Percentiles rank a stretch among this genome's conserved stretches.
Conservation (phyloP, 2,329 filamentous ascomycete species). For the Penicillium freii region DNA sequence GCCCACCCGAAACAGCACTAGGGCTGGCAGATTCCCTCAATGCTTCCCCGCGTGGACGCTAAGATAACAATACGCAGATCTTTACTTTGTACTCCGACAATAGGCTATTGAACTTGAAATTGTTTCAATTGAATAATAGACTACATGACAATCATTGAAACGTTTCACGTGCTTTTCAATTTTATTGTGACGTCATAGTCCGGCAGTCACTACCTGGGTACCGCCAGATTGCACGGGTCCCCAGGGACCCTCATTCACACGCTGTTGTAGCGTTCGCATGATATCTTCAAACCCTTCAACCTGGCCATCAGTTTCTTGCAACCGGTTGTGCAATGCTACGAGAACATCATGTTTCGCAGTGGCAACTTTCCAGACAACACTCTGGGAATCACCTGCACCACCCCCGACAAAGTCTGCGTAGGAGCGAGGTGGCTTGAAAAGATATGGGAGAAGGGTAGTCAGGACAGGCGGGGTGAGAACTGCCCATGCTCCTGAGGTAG, state of each 20-base stretch:
- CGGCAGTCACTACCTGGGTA: slow-evolving; percentile 38
- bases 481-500: slow-evolving; percentile 49
- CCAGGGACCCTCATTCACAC: slow-evolving; percentile 44
- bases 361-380: slow-evolving; percentile 57
- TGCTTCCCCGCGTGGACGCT: slow-evolving; percentile 13
- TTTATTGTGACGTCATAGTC: slow-evolving; percentile 24
- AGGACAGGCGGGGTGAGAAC: slow-evolving; percentile 53
- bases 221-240: slow-evolving; percentile 36
- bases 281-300: slow-evolving; percentile 42
- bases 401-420: slow-evolving; percentile 59
- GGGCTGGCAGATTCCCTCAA: slow-evolving; percentile 9
- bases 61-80: slow-evolving; percentile 20
- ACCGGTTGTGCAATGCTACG: slow-evolving; percentile 46
- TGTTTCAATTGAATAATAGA: not conserved
- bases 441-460: slow-evolving; percentile 54
- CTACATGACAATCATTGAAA: not conserved
- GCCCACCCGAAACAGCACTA: slow-evolving; percentile 14
- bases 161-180: not conserved
- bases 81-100: not conserved
- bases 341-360: slow-evolving; percentile 58
- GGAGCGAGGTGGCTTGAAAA: slow-evolving; percentile 56
- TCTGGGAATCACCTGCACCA: slow-evolving; percentile 56
- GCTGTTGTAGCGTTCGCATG: slow-evolving; percentile 38
- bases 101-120: not conserved
- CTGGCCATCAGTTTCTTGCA: slow-evolving; percentile 40